These are phyloP conservation scores for Ambrosia artemisiifolia DNA, from an alignment of 129 eudicot species.

Conservation along the genomic window DNA sequence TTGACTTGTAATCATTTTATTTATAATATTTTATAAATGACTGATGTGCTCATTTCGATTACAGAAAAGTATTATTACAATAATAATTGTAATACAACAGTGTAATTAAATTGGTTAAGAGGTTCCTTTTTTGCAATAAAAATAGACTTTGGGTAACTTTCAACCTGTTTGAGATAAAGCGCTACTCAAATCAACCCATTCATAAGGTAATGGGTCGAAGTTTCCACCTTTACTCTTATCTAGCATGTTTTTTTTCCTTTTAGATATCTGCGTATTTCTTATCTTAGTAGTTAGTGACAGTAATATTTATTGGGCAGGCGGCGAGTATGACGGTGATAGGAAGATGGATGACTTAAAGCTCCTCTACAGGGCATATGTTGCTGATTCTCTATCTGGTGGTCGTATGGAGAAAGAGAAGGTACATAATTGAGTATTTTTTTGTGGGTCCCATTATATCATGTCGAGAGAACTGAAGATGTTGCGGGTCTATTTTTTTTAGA, in stretches of 20 bases:
- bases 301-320: conserved; percentile 48
- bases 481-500: neutral
- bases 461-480: neutral
- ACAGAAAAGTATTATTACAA: neutral
- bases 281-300: neutral
- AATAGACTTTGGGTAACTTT: neutral
- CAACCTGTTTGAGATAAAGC: neutral
- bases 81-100: neutral
- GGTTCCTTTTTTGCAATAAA: neutral
- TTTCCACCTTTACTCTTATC: conserved; percentile 6
- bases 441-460: neutral
- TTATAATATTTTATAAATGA: neutral
- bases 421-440: neutral
- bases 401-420: conserved; percentile 93
- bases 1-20: neutral
- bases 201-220: neutral
- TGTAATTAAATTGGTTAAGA: neutral
- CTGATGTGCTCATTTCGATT: neutral
- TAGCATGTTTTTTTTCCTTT: neutral
- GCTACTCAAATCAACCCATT: neutral
- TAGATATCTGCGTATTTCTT: neutral
- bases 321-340: conserved; percentile 80
- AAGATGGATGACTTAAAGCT: conserved; percentile 84
- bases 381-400: conserved; percentile 74
- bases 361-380: conserved; percentile 69